Conservation (phyloP, 129 eudicot genomes). For the Flaveria sonorensis region DNA sequence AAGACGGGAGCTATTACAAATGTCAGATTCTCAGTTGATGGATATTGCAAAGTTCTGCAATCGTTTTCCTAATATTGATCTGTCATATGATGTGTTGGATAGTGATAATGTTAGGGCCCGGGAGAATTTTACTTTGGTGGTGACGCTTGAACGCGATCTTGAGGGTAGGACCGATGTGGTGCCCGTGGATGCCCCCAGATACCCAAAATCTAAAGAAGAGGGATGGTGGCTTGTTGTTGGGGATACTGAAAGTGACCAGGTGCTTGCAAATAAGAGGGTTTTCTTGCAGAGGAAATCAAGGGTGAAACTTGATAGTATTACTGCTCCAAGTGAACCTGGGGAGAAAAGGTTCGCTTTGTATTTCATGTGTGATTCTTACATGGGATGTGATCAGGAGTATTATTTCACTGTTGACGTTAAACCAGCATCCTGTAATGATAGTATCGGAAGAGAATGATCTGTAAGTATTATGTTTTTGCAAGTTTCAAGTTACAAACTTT, state of each 20-base stretch:
- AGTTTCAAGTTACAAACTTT: not conserved
- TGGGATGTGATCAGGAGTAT: conserved; percentile 92
- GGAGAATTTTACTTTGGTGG: conserved; percentile 57
- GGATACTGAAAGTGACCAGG: conserved; percentile 64
- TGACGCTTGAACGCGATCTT: conserved; percentile 68
- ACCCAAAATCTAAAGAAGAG: conserved; percentile 76
- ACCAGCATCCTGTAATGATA: no score
- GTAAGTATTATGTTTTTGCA: conserved; percentile 21
- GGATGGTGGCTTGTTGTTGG: conserved; percentile 97
- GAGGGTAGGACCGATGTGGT: conserved; percentile 72
- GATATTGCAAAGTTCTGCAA: conserved; percentile 75
- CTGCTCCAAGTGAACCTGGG: conserved; percentile 70
- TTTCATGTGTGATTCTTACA: conserved; percentile 85
- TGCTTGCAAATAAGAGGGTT: conserved; percentile 78
- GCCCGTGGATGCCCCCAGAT: conserved; percentile 74
- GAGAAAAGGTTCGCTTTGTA: conserved; percentile 56
- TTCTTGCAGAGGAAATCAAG: conserved; percentile 60
- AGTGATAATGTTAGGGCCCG: conserved; percentile 54
- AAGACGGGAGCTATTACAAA: conserved; percentile 60
- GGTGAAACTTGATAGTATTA: conserved; percentile 61
- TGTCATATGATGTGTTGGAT: conserved; percentile 59
- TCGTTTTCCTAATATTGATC: conserved; percentile 80
- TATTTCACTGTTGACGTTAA: conserved; percentile 66
- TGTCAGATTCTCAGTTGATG: conserved; percentile 68
- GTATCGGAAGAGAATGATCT: conserved; percentile 40